Evolutionary conservation across 2,329 filamentous ascomycete genomes (phyloP), one percentile per base, ranked within the genome.

Genomic region (Penicillium janthinellum): DNA sequence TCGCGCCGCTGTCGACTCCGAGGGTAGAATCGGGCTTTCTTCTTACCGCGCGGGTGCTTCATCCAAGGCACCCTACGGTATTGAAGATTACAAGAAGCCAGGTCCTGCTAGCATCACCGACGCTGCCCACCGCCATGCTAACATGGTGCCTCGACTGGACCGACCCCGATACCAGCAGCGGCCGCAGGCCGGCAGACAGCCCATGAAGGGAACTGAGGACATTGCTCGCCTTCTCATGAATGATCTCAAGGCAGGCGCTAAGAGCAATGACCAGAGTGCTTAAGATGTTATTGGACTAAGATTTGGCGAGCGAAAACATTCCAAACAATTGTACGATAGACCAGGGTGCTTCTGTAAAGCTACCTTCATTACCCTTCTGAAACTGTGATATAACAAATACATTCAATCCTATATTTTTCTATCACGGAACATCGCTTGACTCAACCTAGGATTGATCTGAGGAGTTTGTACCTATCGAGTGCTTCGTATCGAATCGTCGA

Each of bases 1-100:
- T 45, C 78, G 76, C 42, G 83, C 81, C 22, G 71, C 68, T 47
- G 71, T 84, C 37, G 75, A 81, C 60, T 75, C 80, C 20, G 68
- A 76, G 11, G 81, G 81, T 38, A 75, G 73, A 39, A 77, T 84
- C 58, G 66, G 67, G 4, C 72, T 84, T 49, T 64, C 70, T 14
- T 73, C 71, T 20, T 70, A 68, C 57, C 71, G 73, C 34, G 74
- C 75, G 12, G 73, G 68, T 41, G 63, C 70, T n/a, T 67, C 67
- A 17, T 57, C 72, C 7, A 75, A 75, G 61, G 69, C 73, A 15
- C 73, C 75, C 11, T 76, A 77, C 54, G 72, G 68, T 14, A 66
- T 77, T n/a, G 66, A 72, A 56, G 73, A 77, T 5, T 70, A 73
- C 61, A 64, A 68, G 64, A 72, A 70, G 64, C 67, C 73, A 4